Percentiles rank a stretch among this genome's conserved stretches.
Evolutionary conservation across 2,329 filamentous ascomycete genomes (phyloP).

Genomic region (Myriangium duriaei): DNA sequence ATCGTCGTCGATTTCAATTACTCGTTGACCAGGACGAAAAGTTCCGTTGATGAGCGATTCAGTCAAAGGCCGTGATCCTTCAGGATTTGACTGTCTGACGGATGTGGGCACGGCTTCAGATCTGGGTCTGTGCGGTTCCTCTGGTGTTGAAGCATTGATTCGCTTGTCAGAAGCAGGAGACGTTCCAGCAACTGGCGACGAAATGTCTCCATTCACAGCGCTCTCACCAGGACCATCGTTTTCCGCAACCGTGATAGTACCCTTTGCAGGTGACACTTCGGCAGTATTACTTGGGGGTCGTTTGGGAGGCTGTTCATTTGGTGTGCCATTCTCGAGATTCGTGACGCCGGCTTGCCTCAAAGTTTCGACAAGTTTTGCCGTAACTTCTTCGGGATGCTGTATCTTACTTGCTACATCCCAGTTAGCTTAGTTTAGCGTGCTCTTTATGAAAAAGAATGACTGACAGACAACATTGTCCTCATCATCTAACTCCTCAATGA

Average conservation of each 20-base stretch:
- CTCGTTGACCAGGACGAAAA: slow-evolving; percentile 20
- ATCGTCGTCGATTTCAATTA: slow-evolving; percentile 33
- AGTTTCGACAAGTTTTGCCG: slow-evolving; percentile 56
- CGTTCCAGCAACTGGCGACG: not conserved
- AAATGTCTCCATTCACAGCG: not conserved
- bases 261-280: slow-evolving; percentile 36
- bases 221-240: not conserved
- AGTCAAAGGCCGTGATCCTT: slow-evolving; percentile 1
- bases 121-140: not conserved
- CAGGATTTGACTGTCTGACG: slow-evolving; percentile 1
- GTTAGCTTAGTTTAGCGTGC: not conserved
- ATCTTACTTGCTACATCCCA: slow-evolving; percentile 24
- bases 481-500: slow-evolving; percentile 83
- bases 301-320: slow-evolving; percentile 6
- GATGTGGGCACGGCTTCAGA: not conserved
- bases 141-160: no score
- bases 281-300: slow-evolving; percentile 31
- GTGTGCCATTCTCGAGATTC: slow-evolving; percentile 16
- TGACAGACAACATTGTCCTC: slow-evolving; percentile 64
- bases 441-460: not conserved
- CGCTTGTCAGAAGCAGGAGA: not conserved
- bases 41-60: slow-evolving; percentile 9
- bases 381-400: slow-evolving; percentile 49
- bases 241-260: no score
- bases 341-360: slow-evolving; percentile 63